Evolutionary conservation across 2,329 filamentous ascomycete species (phyloP), one percentile per base, ranked within the genome.

Genomic region (Cercospora sesami): DNA sequence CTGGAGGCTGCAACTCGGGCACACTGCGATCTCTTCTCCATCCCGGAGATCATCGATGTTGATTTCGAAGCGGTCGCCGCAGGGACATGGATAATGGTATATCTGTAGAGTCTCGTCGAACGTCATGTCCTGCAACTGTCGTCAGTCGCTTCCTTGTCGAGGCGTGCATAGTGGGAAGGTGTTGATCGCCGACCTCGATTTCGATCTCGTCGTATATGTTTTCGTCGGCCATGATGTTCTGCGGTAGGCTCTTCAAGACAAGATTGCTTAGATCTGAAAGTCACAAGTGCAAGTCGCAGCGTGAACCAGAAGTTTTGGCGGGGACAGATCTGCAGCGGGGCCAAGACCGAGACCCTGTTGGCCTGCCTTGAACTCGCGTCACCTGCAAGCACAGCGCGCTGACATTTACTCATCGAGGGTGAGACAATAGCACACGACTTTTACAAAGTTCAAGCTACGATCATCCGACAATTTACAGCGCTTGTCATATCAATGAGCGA

Each of bases 41-140:
- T 98, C 94, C 67, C 90, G 87, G 75, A 99, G 83, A 79, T 98
- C 94, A 65, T 86, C 88, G 65, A 98, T 88, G 21, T 87, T 87
- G 77, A 95, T 97, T 83, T 97, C 92, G 83, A 99, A 99, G 68
- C 92, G 88, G 82, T 99, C 95, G 83, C 95, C 95, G 81, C 95
- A 99, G 1, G 95, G 95, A 79, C 95, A 99, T 14, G 95, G 95
- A 80, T 96, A 97, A 82, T 94, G 91, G 83, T 97, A 99, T 74
- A 97, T 90, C 79, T 97, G 90, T 48, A 93, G 86, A 4, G 86
- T 85, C 58, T 89, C 83, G 80, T 97, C 93, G 79, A 88, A 97
- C 76, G 91, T 95, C 93, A 97, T 96, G 81, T 99, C 95, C 73
- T 78, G 69, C 23, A n/a, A 16, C 42, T 18, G 31, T 16, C 55